These are phyloP conservation scores for Carex cristatella DNA, from an alignment of 176 grass and related monocot species.

Conservation along the genomic window DNA sequence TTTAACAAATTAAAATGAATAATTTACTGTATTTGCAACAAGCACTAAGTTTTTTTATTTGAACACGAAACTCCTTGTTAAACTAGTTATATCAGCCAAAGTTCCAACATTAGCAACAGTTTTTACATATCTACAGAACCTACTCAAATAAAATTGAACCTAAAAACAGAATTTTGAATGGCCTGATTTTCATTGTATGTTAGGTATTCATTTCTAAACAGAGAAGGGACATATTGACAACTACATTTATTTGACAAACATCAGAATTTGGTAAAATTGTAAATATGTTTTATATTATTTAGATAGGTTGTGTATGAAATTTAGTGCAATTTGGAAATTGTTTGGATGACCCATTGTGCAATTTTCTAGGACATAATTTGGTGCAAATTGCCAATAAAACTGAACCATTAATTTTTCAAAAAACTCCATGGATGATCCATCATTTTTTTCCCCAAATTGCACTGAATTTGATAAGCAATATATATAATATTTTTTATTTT, in stretches of 20 bases:
- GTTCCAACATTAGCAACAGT: background rate
- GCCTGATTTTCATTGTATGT: background rate
- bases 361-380: background rate
- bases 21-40: background rate
- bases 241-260: background rate
- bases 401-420: background rate
- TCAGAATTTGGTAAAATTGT: background rate
- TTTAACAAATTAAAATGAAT: background rate
- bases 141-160: background rate
- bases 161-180: background rate
- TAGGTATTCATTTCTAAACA: background rate
- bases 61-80: background rate
- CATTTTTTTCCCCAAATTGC: background rate
- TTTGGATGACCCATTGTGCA: too few relatives aligned
- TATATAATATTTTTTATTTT: background rate
- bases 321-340: background rate
- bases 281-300: background rate
- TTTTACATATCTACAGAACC: background rate
- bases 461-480: background rate
- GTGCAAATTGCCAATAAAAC: background rate
- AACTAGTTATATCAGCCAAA: background rate
- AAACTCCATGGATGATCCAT: background rate
- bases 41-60: background rate
- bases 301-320: background rate
- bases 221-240: background rate